A percentile compares a stretch with the other conserved stretches of the same genome.
Evolutionary conservation across 176 grass and related monocot species (phyloP).

Genomic region (Avena sativa): DNA sequence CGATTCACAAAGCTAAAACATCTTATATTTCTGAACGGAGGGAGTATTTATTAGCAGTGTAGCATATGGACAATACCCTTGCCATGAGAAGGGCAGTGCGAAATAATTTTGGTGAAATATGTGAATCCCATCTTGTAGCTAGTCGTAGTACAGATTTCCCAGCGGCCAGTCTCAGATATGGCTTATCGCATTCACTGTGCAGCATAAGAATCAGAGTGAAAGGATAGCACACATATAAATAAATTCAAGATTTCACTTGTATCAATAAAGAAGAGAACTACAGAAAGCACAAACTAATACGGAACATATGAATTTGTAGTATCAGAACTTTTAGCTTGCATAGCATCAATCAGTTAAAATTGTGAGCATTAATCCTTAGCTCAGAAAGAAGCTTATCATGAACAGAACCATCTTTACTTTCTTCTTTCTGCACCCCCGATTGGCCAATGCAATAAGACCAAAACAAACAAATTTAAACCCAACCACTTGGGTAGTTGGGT

Average conservation of each 20-base stretch:
- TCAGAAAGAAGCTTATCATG: neutral
- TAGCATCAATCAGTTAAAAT: slow-evolving; percentile 6
- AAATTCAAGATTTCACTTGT: slow-evolving; percentile 24
- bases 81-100: slow-evolving; percentile 69
- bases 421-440: slow-evolving; percentile 6
- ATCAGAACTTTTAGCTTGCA: slow-evolving; percentile 33
- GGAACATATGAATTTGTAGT: slow-evolving; percentile 14
- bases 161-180: slow-evolving; percentile 73
- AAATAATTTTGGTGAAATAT: slow-evolving; percentile 81
- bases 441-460: neutral
- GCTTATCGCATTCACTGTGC: slow-evolving; percentile 72
- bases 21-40: no score
- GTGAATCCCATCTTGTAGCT: slow-evolving; percentile 85
- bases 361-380: neutral
- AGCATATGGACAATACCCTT: slow-evolving; percentile 59
- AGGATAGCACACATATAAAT: slow-evolving; percentile 23
- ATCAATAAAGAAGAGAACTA: slow-evolving; percentile 36
- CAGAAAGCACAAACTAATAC: neutral
- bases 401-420: neutral
- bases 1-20: no score
- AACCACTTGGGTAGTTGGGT: neutral
- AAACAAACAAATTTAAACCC: neutral
- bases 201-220: slow-evolving; percentile 33
- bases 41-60: slow-evolving; percentile 36
- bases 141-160: slow-evolving; percentile 80